Base-by-base conservation (phyloP, 177 flowering plant genomes). In the Vitis hybrid region DNA sequence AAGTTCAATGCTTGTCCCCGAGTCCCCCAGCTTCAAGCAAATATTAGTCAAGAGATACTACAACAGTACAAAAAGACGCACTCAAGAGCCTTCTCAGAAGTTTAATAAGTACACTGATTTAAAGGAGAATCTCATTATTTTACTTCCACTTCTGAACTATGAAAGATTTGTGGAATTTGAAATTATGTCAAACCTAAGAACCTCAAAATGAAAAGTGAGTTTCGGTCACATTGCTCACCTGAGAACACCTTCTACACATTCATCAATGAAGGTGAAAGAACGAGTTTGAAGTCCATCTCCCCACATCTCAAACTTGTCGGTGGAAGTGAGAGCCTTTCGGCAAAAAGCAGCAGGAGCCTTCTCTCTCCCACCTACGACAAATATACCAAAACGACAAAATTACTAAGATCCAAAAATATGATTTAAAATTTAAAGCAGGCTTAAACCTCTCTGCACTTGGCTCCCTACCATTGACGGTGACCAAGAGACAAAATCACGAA, bases 291-390 rank as follows among this genome's bases (percentile, higher is more conserved):
- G 81, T 15, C 98, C 98, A 84, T 94, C 98, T 15, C 98, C 98
- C 98, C 98, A 94, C 98, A 94, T 94, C 86, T 94, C 98, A 81
- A 94, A 94, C 82, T 82, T 91, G 64, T 94, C 95, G n/a, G 77
- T 77, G 15, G 98, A 80, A 62, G 98, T 94, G 35, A 86, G 62
- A 21, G 94, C 89, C 86, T 94, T 94, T 68, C 98, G 83, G 67
- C 98, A 92, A 65, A 94, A 94, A n/a, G 98, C 98, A 77, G 98
- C 98, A 32, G 98, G 98, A 61, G 97, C 98, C 82, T 94, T 94
- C 83, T 94, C 98, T 77, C 98, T 83, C 13, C 98, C 98, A 82
- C 97, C 98, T 93, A 71, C 4, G 4, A 53, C n/a, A 67, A 4
- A 55, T 56, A 61, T 4, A 64, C 71, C 15, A 48, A 32, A 72